Base-by-base conservation (phyloP, 306 rosid species). In the Lupinus albus region DNA sequence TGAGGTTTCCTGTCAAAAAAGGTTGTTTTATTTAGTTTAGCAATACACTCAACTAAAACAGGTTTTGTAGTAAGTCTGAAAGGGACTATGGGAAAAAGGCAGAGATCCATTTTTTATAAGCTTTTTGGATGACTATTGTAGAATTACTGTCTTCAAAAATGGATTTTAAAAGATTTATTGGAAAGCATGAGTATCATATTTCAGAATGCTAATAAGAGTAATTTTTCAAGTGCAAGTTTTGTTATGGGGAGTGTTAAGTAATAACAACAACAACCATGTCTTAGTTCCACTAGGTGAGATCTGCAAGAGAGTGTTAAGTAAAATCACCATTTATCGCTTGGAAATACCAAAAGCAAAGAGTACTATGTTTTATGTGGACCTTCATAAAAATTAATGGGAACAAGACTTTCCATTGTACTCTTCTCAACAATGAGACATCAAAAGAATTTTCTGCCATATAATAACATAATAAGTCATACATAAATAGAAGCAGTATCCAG, bases 1-100 rank as follows among this genome's bases (percentile, higher is more conserved):
- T 8, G 51, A 51, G 32, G 44, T 21, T 42, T 69, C 84, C 83
- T 77, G 67, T 41, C 62, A 82, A 74, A 77, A 36, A 39, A 39
- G 68, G 71, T 8, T 44, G 8, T 54, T 41, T 17, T n/a, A 64
- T 28, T 76, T 4, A 48, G 30, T 57, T 67, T 7, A 56, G 69
- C 67, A 73, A 68, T 16, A 28, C 51, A 67, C 30, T 61, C 53
- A 11, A 8, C 9, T 63, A 41, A 38, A 8, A 74, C 13, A 67
- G 16, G 61, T 7, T 36, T 25, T 25, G 59, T 25, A 20, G 73
- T 32, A 49, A 10, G 63, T 21, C 2, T 28, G 49, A 50, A 51
- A 61, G 61, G 39, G 33, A 12, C 28, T 41, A 4, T 0, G 21
- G 25, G 56, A 4, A 36, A 30, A 53, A 36, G 15, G 10, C 13